phyloP scores from a whole-genome alignment of 2,329 filamentous ascomycete species.

The Pseudocercospora pini-densiflorae region DNA sequence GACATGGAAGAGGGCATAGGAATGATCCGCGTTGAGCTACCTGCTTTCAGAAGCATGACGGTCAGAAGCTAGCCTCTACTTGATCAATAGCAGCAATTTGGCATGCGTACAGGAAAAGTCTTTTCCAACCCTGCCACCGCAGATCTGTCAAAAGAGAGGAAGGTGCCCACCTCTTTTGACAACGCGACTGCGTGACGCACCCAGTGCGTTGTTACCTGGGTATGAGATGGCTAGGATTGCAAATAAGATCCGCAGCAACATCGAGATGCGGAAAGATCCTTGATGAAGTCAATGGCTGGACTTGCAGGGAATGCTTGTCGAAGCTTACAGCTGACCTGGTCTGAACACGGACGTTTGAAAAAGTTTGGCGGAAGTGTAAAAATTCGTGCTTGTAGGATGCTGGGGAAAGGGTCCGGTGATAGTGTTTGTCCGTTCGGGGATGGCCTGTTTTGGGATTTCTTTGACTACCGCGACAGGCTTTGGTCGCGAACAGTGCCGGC shows the following conservation, averaged over 20 bases:
- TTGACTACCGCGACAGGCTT: background rate
- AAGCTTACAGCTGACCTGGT: background rate
- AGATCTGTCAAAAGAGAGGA: background rate
- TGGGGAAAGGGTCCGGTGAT: background rate
- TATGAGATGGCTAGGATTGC: background rate
- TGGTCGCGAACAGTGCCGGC: background rate
- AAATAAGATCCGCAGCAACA: slow-evolving; percentile 3
- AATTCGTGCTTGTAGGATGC: background rate
- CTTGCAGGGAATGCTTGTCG: background rate
- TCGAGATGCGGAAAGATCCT: slow-evolving; percentile 1
- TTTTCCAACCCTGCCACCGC: background rate
- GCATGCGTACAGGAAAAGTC: background rate
- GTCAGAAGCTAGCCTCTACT: background rate
- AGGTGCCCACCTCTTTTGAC: background rate
- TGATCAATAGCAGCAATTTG: background rate
- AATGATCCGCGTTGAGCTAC: background rate
- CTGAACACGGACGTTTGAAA: background rate
- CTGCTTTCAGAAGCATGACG: background rate
- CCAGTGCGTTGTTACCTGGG: background rate
- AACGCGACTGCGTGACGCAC: background rate
- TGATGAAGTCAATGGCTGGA: background rate
- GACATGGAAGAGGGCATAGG: background rate
- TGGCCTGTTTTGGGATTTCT: background rate
- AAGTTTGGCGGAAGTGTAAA: slow-evolving; percentile 10
- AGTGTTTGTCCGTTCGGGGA: background rate